phyloP scores from a whole-genome alignment of 352 stramenopile genomes.

The Pythium oligandrum region DNA sequence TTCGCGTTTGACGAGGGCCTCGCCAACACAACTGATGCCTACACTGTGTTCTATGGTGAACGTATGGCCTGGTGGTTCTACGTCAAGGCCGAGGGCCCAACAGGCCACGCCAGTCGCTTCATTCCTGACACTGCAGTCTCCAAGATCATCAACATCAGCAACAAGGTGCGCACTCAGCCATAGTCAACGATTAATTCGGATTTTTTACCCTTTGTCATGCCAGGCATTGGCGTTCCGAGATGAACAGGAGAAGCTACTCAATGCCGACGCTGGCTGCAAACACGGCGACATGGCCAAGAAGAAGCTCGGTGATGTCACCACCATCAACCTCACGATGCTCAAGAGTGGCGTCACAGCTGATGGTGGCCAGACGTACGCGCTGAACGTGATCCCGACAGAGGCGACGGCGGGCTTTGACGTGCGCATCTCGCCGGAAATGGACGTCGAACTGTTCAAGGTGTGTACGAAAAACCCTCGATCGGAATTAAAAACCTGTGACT shows the following conservation, averaged over 20 bases:
- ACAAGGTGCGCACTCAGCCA: conserved; percentile 26
- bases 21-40: conserved; percentile 83
- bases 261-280: conserved; percentile 71
- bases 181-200: no score
- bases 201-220: no score
- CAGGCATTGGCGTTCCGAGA: conserved; percentile 79
- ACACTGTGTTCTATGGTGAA: conserved; percentile 96
- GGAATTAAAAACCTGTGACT: no score
- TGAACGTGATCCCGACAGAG: conserved; percentile 93
- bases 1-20: conserved; percentile 95
- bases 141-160: conserved; percentile 89
- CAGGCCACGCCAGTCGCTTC: conserved; percentile 90
- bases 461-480: background rate
- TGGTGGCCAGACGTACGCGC: conserved; percentile 79
- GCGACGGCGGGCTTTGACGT: conserved; percentile 93
- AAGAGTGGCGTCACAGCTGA: conserved; percentile 85
- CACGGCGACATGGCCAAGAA: conserved; percentile 90
- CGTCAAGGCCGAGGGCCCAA: conserved; percentile 68
- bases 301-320: conserved; percentile 94
- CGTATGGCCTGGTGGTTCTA: conserved; percentile 91
- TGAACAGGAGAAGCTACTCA: conserved; percentile 85
- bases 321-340: conserved; percentile 93
- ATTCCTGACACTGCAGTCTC: conserved; percentile 92
- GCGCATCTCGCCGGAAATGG: conserved; percentile 88
- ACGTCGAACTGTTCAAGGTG: conserved; percentile 77